Evolutionary conservation across 352 stramenopile genomes (phyloP).

Genomic region (Halophytophthora batemanensis): DNA sequence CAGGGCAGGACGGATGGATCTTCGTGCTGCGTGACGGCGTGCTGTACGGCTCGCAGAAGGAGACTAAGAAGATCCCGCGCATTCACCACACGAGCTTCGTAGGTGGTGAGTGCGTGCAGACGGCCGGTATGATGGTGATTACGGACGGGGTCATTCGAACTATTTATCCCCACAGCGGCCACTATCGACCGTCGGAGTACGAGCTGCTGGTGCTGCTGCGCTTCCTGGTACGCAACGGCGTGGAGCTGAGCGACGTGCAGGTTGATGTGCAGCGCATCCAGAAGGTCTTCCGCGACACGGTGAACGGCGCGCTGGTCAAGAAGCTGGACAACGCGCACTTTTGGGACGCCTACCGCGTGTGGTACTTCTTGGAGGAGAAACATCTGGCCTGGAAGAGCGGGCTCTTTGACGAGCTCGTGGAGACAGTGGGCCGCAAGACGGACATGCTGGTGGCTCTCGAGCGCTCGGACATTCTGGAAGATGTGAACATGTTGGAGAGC

Average conservation of each 20-base stretch:
- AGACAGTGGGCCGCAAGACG: constrained; percentile 57
- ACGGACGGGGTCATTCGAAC: constrained; percentile 87
- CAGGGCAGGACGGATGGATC: constrained; percentile 94
- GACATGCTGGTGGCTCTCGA: constrained; percentile 36
- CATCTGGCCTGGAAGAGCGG: constrained; percentile 72
- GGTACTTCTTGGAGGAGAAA: constrained; percentile 75
- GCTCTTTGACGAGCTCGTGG: constrained; percentile 77
- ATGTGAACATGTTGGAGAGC: constrained; percentile 46
- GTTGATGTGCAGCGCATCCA: constrained; percentile 96
- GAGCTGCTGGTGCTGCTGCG: constrained; percentile 93
- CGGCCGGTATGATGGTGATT: constrained; percentile 96
- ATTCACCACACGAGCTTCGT: constrained; percentile 99
- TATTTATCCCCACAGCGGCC: constrained; percentile 97
- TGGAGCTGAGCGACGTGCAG: constrained; percentile 88
- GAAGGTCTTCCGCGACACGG: constrained; percentile 90
- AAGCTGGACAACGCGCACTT: constrained; percentile 87
- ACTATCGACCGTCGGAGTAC: constrained; percentile 95
- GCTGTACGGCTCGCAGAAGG: constrained; percentile 94
- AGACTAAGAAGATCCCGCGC: constrained; percentile 90
- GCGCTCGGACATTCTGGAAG: constrained; percentile 37
- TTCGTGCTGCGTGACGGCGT: constrained; percentile 95
- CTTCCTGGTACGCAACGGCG: constrained; percentile 89
- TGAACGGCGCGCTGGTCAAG: constrained; percentile 66
- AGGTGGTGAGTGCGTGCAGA: constrained; percentile 94
- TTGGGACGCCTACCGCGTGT: constrained; percentile 71